These are phyloP conservation scores for Collybiopsis luxurians DNA, from an alignment of 768 basidiomycete species.

Conservation along the genomic window DNA sequence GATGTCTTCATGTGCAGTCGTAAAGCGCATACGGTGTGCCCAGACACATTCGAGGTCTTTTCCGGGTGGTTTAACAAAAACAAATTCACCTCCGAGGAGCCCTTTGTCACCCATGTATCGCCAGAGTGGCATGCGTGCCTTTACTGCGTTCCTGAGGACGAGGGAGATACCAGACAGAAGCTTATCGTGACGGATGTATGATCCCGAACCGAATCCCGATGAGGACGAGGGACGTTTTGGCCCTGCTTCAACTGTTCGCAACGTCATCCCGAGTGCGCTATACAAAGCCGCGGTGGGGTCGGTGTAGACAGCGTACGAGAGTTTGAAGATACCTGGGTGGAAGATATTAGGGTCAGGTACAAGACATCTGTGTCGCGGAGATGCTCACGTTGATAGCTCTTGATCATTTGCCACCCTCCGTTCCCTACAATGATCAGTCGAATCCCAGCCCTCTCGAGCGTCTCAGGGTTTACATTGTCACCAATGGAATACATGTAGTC, in stretches of 20 bases:
- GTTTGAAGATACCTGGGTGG: slow-evolving; percentile 51
- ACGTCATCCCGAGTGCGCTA: slow-evolving; percentile 56
- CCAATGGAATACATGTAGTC: slow-evolving; percentile 68
- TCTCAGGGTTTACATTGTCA: slow-evolving; percentile 43
- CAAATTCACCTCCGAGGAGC: slow-evolving; percentile 74
- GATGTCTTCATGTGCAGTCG: slow-evolving; percentile 57
- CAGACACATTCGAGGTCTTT: slow-evolving; percentile 46
- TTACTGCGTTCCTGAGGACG: slow-evolving; percentile 52
- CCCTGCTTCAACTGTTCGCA: slow-evolving; percentile 17
- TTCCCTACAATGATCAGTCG: slow-evolving; percentile 63
- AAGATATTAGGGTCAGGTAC: not conserved
- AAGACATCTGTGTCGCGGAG: not conserved
- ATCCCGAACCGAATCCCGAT: not conserved
- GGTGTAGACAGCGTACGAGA: slow-evolving; percentile 62
- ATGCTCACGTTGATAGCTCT: slow-evolving; percentile 43
- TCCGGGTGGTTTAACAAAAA: slow-evolving; percentile 54
- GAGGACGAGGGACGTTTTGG: slow-evolving; percentile 23
- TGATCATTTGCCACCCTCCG: slow-evolving; percentile 62
- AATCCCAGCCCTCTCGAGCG: slow-evolving; percentile 47
- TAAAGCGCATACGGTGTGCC: slow-evolving; percentile 64
- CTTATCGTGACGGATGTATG: slow-evolving; percentile 47
- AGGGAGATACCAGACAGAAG: slow-evolving; percentile 49
- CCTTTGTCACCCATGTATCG: slow-evolving; percentile 54
- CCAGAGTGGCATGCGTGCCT: slow-evolving; percentile 60
- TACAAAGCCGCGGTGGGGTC: slow-evolving; percentile 60